These are phyloP conservation scores for Carnegiea gigantea DNA, from an alignment of 179 eudicot species.

Conservation along the genomic window DNA sequence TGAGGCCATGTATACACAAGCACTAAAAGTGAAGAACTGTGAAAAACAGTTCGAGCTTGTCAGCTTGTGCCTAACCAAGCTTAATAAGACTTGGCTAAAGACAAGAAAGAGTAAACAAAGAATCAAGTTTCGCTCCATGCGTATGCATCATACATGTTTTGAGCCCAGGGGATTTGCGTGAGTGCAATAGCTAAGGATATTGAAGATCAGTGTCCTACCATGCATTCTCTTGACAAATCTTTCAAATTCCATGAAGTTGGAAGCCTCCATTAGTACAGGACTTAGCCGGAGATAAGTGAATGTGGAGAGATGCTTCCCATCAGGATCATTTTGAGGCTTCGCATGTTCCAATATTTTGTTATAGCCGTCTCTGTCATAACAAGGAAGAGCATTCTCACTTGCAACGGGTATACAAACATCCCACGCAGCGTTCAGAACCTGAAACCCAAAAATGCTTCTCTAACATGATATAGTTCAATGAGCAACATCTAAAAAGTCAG, in stretches of 20 bases:
- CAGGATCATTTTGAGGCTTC: slow-evolving; percentile 75
- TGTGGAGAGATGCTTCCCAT: slow-evolving; percentile 78
- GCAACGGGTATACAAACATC: slow-evolving; percentile 83
- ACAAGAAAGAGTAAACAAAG: too few relatives aligned
- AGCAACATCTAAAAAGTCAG: too few relatives aligned
- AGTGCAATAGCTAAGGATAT: too few relatives aligned
- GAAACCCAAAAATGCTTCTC: not conserved
- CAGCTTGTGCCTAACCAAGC: too few relatives aligned
- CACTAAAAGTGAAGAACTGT: too few relatives aligned
- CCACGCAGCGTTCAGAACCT: slow-evolving; percentile 98
- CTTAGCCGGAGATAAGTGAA: slow-evolving; percentile 85
- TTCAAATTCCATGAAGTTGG: slow-evolving; percentile 67
- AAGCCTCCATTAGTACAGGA: slow-evolving; percentile 52
- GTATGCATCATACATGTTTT: too few relatives aligned
- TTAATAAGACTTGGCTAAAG: too few relatives aligned
- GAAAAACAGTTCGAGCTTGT: too few relatives aligned
- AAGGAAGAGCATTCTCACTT: slow-evolving; percentile 88
- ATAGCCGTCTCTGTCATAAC: slow-evolving; percentile 79
- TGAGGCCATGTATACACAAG: too few relatives aligned
- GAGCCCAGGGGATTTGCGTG: too few relatives aligned
- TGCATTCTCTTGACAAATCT: slow-evolving; percentile 90
- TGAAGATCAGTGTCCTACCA: slow-evolving; percentile 37
- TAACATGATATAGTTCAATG: too few relatives aligned
- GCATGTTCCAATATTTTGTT: slow-evolving; percentile 76
- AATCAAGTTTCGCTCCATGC: too few relatives aligned